Evolutionary conservation across 305 asterid genomes (phyloP), one percentile per base, ranked within the genome.

Genomic region (Withania somnifera): DNA sequence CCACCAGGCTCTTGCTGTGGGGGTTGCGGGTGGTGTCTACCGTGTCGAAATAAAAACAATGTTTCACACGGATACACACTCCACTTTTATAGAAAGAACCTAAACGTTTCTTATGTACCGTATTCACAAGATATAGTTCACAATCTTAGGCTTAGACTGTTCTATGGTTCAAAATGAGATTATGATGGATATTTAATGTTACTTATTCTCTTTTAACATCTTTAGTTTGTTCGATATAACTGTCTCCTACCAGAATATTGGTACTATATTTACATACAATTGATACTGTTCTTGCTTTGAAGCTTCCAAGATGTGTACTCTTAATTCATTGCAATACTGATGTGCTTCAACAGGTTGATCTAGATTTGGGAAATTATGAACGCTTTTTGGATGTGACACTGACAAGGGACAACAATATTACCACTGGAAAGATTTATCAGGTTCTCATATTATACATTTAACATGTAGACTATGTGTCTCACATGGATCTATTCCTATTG

Each of bases 291-390:
- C 60, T 47, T 73, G 24, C 79, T 73, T 42, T 73, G 60, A 75
- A 75, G 61, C 61, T 26, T 75, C 79, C 47, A 75, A 75, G 79
- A 28, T 15, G 78, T 68, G 54, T 73, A 28, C 26, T 75, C 11
- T 75, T 47, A 26, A n/a, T 50, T 75, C n/a, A 4, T 17, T 75
- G 15, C 61, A 28, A 50, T 50, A 75, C 24, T 75, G 15, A 50
- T 75, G 79, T 75, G 79, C 79, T 26, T 75, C 28, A 75, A 75
- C 58, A 81, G 88, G 86, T 83, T 69, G 88, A 85, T 71, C 84
- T 85, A 40, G 88, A 85, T 57, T 85, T 85, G 58, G 88, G 88
- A 54, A 83, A 85, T 81, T 85, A 85, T 79, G 88, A 85, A 61
- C 85, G 88, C 22, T 85, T 85, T 36, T 53, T 80, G 22, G 86